Evolutionary conservation across 2,329 filamentous ascomycete species (phyloP), one percentile per base, ranked within the genome.

Genomic region (Colletotrichum orchidophilum): DNA sequence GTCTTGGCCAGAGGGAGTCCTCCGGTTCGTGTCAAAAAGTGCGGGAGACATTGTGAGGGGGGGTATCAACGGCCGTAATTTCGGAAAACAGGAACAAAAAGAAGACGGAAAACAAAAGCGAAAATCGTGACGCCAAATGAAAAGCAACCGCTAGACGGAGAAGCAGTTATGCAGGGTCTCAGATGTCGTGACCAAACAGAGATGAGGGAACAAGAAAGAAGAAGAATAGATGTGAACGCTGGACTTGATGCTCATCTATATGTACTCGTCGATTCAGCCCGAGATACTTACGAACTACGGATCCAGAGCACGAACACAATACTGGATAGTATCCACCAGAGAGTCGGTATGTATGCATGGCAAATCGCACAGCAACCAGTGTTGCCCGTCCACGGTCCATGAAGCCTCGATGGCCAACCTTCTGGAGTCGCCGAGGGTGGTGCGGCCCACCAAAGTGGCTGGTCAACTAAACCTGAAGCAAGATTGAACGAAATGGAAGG

Each of bases 21-120:
- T 62, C 68, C 68, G 66, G 24, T 52, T 27, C 35, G 63, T 21
- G 18, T 71, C 68, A 58, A 71, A 71, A 27, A 71, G 61, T 11
- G 68, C 68, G 6, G 68, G 68, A 67, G 68, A 71, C 68, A 71
- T 71, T 33, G 31, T 67, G 63, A 39, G 18, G 18, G 33, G 50
- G 67, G 68, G 63, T 71, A 71, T 71, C 68, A 66, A 67, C 39
- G 68, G 68, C 50, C 68, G 68, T 39, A 53, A 63, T 57, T 24
- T 57, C 46, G 39, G 50, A 50, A 54, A 49, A 55, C 3, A 46
- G 39, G 39, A 46, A 46, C 24, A 67, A 29, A 11, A 70, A 58
- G 26, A 67, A 62, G 26, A 31, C 49, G 31, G 18, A 5, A 57
- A 31, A 46, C 24, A 71, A 62, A 62, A 58, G 18, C 24, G 49